Evolutionary conservation across 139 green algal genomes (phyloP), one percentile per base, ranked within the genome.

Genomic region (Pseudopediastrum boryanum): DNA sequence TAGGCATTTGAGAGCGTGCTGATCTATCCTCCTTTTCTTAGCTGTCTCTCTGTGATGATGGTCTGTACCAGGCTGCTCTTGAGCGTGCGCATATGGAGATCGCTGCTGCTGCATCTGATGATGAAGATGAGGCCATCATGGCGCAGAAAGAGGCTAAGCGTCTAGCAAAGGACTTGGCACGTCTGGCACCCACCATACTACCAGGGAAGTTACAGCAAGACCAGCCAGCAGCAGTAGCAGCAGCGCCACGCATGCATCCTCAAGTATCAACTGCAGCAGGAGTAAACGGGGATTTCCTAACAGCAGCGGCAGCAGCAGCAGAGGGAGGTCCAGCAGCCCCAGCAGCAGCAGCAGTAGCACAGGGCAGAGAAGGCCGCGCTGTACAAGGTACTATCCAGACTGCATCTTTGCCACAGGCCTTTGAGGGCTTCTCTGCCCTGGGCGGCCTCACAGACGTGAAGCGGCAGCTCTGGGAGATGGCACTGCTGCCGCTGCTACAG

Each of bases 401-500:
- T n/a, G n/a, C n/a, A n/a, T n/a, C n/a, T n/a, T 39, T 73, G 41
- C 46, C 62, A 46, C 70, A 31, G 46, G 19, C 71, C 33, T 16
- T 31, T 56, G 73, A 36, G 0, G 85, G 85, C 16, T 90, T 90
- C 68, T 77, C 79, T 29, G 46, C 13, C 3, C 36, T 94, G 52
- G 90, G 89, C 0, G 90, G 90, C 31, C 69, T 91, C 54, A 51
- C 77, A 27, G 65, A 76, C 1, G 90, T 89, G 10, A 85, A 94
- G 65, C 36, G 71, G 27, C 83, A 87, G 71, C 83, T 96, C 51
- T 78, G 77, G 33, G 92, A 96, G 76, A 93, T 95, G 88, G 91
- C 94, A 52, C 65, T 97, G 71, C 87, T 98, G 70, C 94, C 94
- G 16, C 91, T 98, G 81, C 73, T 91, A 62, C 92, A 96, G 80